phyloP scores from a whole-genome alignment of 805 yeast genomes.

The Teunomyces cretensis region DNA sequence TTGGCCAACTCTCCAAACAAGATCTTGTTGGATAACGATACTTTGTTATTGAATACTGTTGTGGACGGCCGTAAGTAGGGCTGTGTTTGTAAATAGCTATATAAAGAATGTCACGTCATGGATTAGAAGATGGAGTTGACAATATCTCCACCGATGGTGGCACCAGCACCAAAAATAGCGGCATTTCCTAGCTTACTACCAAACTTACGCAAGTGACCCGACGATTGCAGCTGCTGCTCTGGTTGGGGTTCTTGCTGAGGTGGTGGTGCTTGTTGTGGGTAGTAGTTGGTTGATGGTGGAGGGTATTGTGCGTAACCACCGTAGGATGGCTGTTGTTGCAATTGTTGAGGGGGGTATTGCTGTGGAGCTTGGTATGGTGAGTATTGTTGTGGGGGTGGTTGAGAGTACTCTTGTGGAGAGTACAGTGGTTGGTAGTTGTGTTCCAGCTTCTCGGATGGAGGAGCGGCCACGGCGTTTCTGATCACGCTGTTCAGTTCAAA shows the following conservation, averaged over 20 bases:
- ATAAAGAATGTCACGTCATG: neutral
- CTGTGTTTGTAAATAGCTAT: constrained; percentile 7
- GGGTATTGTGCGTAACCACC: constrained; percentile 47
- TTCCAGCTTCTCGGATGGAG: constrained; percentile 16
- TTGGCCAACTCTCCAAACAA: constrained; percentile 86
- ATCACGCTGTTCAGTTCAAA: constrained; percentile 12
- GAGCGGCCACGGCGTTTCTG: constrained; percentile 9
- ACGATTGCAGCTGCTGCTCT: too few species aligned
- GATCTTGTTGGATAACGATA: constrained; percentile 87
- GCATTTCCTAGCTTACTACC: constrained; percentile 87
- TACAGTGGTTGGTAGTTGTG: constrained; percentile 11
- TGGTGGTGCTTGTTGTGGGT: constrained; percentile 30
- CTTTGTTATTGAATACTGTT: constrained; percentile 85
- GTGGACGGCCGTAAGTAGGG: constrained; percentile 63
- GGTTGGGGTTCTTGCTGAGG: constrained; percentile 17
- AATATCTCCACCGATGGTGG: constrained; percentile 82
- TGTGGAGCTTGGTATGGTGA: constrained; percentile 15
- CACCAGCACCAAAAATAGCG: constrained; percentile 96
- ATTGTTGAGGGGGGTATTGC: constrained; percentile 13
- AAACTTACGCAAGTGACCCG: constrained; percentile 52
- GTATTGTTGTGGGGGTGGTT: constrained; percentile 7
- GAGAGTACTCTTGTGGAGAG: constrained; percentile 11
- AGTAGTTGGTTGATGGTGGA: constrained; percentile 50
- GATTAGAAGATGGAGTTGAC: constrained; percentile 66
- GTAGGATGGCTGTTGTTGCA: constrained; percentile 29